These are phyloP conservation scores for Trichosanthes truncata DNA, from an alignment of 306 rosid species.

Conservation along the genomic window DNA sequence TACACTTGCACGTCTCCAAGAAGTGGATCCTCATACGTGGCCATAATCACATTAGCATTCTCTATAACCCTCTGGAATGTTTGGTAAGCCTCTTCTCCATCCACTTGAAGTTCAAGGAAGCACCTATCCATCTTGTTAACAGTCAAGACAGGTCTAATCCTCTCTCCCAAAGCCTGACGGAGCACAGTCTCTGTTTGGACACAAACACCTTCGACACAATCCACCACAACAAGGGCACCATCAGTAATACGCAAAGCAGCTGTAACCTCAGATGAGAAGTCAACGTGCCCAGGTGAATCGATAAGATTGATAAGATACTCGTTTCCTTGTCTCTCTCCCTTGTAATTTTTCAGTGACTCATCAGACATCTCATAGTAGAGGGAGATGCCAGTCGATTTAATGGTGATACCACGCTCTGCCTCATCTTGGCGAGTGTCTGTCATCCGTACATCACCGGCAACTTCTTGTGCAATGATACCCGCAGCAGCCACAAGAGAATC, in stretches of 20 bases:
- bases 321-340: conserved; percentile 69
- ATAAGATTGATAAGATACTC: conserved; percentile 91
- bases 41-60: conserved; percentile 96
- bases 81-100: conserved; percentile 92
- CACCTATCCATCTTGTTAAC: conserved; percentile 97
- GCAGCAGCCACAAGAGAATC: conserved; percentile 97
- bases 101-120: conserved; percentile 91
- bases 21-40: conserved; percentile 85
- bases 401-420: conserved; percentile 96
- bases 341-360: conserved; percentile 36
- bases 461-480: conserved; percentile 86
- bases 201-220: conserved; percentile 86
- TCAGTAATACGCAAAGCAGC: conserved; percentile 96
- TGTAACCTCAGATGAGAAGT: conserved; percentile 90
- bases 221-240: conserved; percentile 90
- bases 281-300: conserved; percentile 88
- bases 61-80: conserved; percentile 75
- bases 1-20: conserved; percentile 82
- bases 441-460: conserved; percentile 94
- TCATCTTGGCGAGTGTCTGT: conserved; percentile 86
- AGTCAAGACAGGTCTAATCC: conserved; percentile 77
- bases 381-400: conserved; percentile 87
- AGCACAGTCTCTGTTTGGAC: conserved; percentile 90
- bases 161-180: conserved; percentile 86
- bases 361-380: conserved; percentile 80